Evolutionary conservation across 2,329 filamentous ascomycete species (phyloP), one percentile per base, ranked within the genome.

Genomic region (Fusarium falciforme): DNA sequence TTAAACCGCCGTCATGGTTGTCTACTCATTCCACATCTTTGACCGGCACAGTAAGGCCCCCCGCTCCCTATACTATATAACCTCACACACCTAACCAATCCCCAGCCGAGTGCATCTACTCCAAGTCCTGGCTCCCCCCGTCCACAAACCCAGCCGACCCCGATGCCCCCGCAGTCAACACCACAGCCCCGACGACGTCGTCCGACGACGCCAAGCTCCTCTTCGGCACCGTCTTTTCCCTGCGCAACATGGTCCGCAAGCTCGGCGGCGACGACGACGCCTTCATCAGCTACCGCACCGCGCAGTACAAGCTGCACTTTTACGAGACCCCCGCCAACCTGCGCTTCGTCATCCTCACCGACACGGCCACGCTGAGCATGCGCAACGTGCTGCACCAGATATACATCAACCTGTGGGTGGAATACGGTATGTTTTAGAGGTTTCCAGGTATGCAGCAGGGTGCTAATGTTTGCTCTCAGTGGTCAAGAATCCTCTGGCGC

Each of bases 11-110:
- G 86, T 78, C 81, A 98, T 99, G 96, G 92, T 93, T 70, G 93
- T 98, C 83, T 98, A 97, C 86, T 95, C 95, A 69, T 98, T 99
- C 85, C 98, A 98, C 88, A 98, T 99, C 82, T 99, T 99, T 83
- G 96, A 99, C 86, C 93, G 96, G 76, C 96, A 99, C 85, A 98
- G 96, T 98, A 89, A 81, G 90, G 80, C 58, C 7, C 7, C 27
- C 49, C 20, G 8, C 25, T 31, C 57, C 38, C 42, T 42, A 57
- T 52, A 44, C 29, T 22, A 42, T 42, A 35, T 22, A 29, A 12
- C 25, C 25, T 47, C 47, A 42, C 33, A 12, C 42, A 60, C 16
- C 68, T 67, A 61, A 68, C 76, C 64, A 77, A 72, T 16, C 11
- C 17, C n/a, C 83, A 98, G 96, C 96, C 81, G 96, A 98, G 86